A percentile compares a stretch with the other conserved stretches of the same genome.
Evolutionary conservation across 1,284 basidiomycete species (phyloP).

Genomic region (Ganoderma sinense): DNA sequence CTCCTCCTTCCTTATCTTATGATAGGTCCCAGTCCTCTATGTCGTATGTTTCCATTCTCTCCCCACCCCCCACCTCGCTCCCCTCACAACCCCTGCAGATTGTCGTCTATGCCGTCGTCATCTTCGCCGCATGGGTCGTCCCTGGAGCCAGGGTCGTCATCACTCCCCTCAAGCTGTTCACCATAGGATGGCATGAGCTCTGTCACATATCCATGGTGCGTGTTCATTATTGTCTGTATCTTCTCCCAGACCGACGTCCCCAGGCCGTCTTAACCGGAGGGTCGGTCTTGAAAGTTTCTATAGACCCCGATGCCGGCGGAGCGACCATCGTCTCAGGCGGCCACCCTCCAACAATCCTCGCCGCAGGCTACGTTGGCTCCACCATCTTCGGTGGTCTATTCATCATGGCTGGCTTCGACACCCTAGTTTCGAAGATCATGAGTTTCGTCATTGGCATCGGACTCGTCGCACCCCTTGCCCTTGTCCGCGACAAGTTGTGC

Average conservation of each 20-base stretch:
- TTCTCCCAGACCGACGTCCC: slow-evolving; percentile 4
- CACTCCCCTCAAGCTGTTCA: slow-evolving; percentile 82
- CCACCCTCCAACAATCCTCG: slow-evolving; percentile 69
- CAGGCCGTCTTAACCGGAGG: slow-evolving; percentile 83
- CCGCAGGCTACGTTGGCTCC: slow-evolving; percentile 82
- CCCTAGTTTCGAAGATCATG: slow-evolving; percentile 80
- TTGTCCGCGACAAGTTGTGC: slow-evolving; percentile 85
- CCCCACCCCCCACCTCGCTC: neutral
- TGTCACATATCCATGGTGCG: slow-evolving; percentile 80
- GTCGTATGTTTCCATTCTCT: slow-evolving; percentile 59
- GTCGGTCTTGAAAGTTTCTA: slow-evolving; percentile 76
- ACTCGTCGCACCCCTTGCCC: slow-evolving; percentile 72
- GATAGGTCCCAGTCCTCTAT: slow-evolving; percentile 59
- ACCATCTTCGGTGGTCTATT: slow-evolving; percentile 81
- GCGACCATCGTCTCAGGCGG: slow-evolving; percentile 81
- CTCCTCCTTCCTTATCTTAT: slow-evolving; percentile 17
- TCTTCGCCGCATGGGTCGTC: slow-evolving; percentile 84
- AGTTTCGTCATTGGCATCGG: slow-evolving; percentile 84
- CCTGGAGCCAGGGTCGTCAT: slow-evolving; percentile 77
- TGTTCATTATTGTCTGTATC: slow-evolving; percentile 23
- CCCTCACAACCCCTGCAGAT: slow-evolving; percentile 52
- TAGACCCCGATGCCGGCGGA: slow-evolving; percentile 84
- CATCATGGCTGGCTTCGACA: slow-evolving; percentile 81
- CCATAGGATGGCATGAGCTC: slow-evolving; percentile 86
- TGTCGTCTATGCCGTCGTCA: slow-evolving; percentile 80